A percentile compares a stretch with the other conserved stretches of the same genome.
Conservation (phyloP, 2,329 filamentous ascomycete species). For the Septoria petroselini region DNA sequence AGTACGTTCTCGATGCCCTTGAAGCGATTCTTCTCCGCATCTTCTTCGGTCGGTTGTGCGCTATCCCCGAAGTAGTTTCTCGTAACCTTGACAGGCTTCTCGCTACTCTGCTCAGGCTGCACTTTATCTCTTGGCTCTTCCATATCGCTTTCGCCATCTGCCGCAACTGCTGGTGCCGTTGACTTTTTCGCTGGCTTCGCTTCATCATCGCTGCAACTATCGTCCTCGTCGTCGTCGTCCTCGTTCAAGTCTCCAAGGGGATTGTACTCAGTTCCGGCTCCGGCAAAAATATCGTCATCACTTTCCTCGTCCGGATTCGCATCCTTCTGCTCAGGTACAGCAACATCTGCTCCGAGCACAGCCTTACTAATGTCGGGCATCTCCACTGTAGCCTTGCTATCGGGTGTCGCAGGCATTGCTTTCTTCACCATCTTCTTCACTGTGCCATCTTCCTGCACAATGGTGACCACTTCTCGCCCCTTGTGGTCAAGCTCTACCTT, state of each 20-base stretch:
- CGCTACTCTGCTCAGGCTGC: not conserved
- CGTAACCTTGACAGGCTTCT: slow-evolving; percentile 11
- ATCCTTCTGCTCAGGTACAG: slow-evolving; percentile 25
- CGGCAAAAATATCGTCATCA: slow-evolving; percentile 62
- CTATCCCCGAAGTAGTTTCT: slow-evolving; percentile 41
- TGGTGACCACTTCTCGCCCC: slow-evolving; percentile 58
- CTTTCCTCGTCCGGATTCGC: slow-evolving; percentile 30
- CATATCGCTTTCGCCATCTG: slow-evolving; percentile 5
- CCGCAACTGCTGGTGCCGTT: not conserved
- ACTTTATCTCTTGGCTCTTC: not conserved
- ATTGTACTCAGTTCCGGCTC: slow-evolving; percentile 58
- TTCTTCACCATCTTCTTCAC: slow-evolving; percentile 61
- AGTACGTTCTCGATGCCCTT: slow-evolving; percentile 46
- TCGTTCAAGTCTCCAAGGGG: slow-evolving; percentile 54
- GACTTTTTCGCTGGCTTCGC: slow-evolving; percentile 8
- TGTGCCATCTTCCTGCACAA: slow-evolving; percentile 58
- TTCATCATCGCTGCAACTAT: slow-evolving; percentile 38
- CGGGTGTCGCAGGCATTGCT: slow-evolving; percentile 39
- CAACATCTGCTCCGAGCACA: slow-evolving; percentile 36
- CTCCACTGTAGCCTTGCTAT: slow-evolving; percentile 25
- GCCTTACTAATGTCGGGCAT: slow-evolving; percentile 33
- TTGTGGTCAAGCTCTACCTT: slow-evolving; percentile 56
- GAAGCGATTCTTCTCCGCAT: slow-evolving; percentile 26
- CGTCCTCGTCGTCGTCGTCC: slow-evolving; percentile 44
- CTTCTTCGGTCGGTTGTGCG: slow-evolving; percentile 15